Evolutionary conservation across 1,284 basidiomycete species (phyloP), one percentile per base, ranked within the genome.

Genomic region (Stereum hirsutum): DNA sequence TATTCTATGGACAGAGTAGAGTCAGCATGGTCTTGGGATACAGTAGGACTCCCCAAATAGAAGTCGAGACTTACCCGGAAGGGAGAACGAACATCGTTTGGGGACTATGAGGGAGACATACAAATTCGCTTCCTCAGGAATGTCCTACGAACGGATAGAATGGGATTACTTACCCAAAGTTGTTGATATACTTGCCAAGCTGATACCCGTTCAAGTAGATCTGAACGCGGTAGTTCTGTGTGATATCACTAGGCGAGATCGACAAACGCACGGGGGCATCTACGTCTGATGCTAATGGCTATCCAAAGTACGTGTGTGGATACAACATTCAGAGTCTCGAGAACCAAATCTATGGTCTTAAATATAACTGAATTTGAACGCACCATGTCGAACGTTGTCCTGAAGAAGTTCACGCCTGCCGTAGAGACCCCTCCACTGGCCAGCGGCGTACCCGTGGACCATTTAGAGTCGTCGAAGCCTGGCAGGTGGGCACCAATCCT

Each of bases 181-280:
- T 70, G 46, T 73, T 72, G 49, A 68, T 64, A 44, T 70, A 73
- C 50, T 72, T 72, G 5, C 70, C 70, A 23, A 72, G 47, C 49
- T 72, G 70, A 71, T 72, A 75, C 5, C 72, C 72, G 52, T 75
- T 75, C 30, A 75, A 45, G 49, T 71, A 75, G 32, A 75, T 66
- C 48, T 72, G 69, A 12, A 64, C 66, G 27, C 72, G 64, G 56
- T 66, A 75, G 43, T 70, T 68, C n/a, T 64, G 69, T 4, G 62
- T 62, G 11, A 63, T 59, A 17, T 47, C 56, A 47, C 66, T 68
- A 1, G 69, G 68, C 0, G 64, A 69, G 21, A 73, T 63, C 0
- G 62, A 62, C 0, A 72, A 57, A 37, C 69, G 61, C 30, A 73
- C 57, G 20, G 70, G 70, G 19, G 69, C 57, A 46, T 74, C 72